Evolutionary conservation across 345 rosid genomes (phyloP), one percentile per base, ranked within the genome.

Genomic region (Trapa bicornis): DNA sequence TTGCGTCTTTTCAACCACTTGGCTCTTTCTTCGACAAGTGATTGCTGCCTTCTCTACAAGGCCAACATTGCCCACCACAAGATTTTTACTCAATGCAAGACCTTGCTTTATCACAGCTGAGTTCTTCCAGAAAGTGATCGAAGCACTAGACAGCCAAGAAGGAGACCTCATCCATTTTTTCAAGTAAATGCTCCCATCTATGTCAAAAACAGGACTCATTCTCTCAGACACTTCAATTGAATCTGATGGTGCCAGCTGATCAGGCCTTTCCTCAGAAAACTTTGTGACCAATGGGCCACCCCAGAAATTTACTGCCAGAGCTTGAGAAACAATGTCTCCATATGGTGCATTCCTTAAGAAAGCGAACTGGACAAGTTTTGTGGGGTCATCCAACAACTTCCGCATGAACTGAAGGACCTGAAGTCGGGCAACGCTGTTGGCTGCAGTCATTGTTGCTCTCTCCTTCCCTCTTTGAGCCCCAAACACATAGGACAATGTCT

Each of bases 151-250:
- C 70, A 73, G 65, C 97, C 99, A 94, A 66, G 95, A 86, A 1
- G 89, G 89, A 77, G 96, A 88, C 75, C 78, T 88, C 96, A 84
- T 88, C 99, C 99, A 94, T 69, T 72, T 90, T 75, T 74, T 76
- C 81, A 90, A 77, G 87, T 85, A 94, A 72, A 88, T 85, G 78
- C 97, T 90, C 69, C 96, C 99, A 74, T 94, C 99, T 47, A 88
- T 76, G 80, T 94, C 91, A 77, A 79, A 77, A 32, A 72, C 86
- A 63, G 85, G 84, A 83, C 79, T 72, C 17, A 71, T 79, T 48
- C 76, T 74, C 79, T 84, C 92, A 48, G 70, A 71, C 48, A 64
- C 65, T 72, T 72, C 87, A 73, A 80, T 78, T n/a, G 83, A 76
- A 69, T 78, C 38, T 58, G 63, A 42, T 67, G 67, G 70, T 17